Conservation (phyloP, 1,284 basidiomycete species). For the Naganishia liquefaciens region DNA sequence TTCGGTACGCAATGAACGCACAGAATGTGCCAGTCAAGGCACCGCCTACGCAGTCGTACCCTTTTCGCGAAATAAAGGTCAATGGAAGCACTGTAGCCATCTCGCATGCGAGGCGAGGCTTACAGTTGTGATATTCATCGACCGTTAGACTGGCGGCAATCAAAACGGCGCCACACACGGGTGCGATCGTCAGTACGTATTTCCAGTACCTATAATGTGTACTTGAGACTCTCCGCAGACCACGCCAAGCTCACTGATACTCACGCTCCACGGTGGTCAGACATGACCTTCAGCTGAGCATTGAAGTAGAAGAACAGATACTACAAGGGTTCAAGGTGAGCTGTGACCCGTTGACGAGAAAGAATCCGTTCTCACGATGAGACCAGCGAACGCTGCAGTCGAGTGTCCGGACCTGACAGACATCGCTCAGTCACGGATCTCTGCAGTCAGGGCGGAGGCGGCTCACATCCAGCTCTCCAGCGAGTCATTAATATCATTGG, state of each 20-base stretch:
- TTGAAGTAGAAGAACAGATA: slow-evolving; percentile 63
- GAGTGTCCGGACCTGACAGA: slow-evolving; percentile 40
- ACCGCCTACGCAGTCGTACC: slow-evolving; percentile 62
- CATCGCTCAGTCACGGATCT: neutral
- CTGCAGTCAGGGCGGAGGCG: too few relatives aligned
- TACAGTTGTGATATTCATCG: slow-evolving; percentile 58
- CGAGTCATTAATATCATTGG: slow-evolving; percentile 60
- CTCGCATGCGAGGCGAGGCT: slow-evolving; percentile 4
- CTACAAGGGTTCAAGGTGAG: too few relatives aligned
- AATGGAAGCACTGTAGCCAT: neutral
- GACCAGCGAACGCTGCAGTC: slow-evolving; percentile 46
- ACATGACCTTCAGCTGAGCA: slow-evolving; percentile 63
- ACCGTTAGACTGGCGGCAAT: slow-evolving; percentile 63
- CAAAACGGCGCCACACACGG: slow-evolving; percentile 61
- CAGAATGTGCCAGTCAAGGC: slow-evolving; percentile 58
- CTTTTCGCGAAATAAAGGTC: slow-evolving; percentile 45
- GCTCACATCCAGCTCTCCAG: slow-evolving; percentile 54
- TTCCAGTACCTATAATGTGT: slow-evolving; percentile 60
- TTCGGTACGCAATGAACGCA: slow-evolving; percentile 60
- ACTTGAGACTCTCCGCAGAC: neutral
- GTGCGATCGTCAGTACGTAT: slow-evolving; percentile 62
- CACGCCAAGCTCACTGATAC: slow-evolving; percentile 1
- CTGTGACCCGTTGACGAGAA: too few relatives aligned
- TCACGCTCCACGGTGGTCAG: slow-evolving; percentile 55
- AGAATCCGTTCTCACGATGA: slow-evolving; percentile 36